Evolutionary conservation across 805 yeast species (phyloP), one percentile per base, ranked within the genome.

Genomic region (Metschnikowia lachancei): DNA sequence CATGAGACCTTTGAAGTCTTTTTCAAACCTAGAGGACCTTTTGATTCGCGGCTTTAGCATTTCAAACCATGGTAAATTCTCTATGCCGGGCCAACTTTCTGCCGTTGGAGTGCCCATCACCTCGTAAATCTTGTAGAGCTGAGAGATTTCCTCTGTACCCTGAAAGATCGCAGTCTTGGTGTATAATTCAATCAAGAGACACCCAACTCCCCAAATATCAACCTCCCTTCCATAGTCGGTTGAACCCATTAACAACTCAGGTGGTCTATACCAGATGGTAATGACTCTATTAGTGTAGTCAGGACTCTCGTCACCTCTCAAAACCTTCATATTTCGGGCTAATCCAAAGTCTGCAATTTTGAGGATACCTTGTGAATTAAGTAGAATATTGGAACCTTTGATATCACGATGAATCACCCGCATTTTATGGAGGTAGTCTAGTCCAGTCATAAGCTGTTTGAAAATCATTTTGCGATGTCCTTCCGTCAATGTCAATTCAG

Each of bases 191-290:
- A 89, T 77, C 49, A 94, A 69, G 20, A 94, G 71, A 68, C 98
- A 94, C 2, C 99, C 99, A 50, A 89, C 83, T 0, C 98, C 97
- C 99, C 99, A 94, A 55, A 89, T 82, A 61, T 94, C 99, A 9
- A 94, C 94, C 57, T 87, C 96, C 34, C 89, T 69, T 0, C 91
- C 94, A 65, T 94, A 94, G 48, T 82, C 83, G 0, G 98, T 91
- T 0, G 96, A 82, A 1, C 99, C 99, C 47, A 94, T 66, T 32
- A 94, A 69, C 28, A 94, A 74, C 64, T 92, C 99, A 0, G 98
- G 98, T 1, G 99, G 99, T 49, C 99, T 77, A 64, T 94, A 92
- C 99, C 99, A 94, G 32, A 94, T 70, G 0, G 99, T 94, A 44
- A 94, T 94, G 34, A 94, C 98, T 46, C 99, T 70, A 63, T 94